phyloP scores from a whole-genome alignment of 2,329 filamentous ascomycete genomes.

The Colletotrichum chlorophyti region DNA sequence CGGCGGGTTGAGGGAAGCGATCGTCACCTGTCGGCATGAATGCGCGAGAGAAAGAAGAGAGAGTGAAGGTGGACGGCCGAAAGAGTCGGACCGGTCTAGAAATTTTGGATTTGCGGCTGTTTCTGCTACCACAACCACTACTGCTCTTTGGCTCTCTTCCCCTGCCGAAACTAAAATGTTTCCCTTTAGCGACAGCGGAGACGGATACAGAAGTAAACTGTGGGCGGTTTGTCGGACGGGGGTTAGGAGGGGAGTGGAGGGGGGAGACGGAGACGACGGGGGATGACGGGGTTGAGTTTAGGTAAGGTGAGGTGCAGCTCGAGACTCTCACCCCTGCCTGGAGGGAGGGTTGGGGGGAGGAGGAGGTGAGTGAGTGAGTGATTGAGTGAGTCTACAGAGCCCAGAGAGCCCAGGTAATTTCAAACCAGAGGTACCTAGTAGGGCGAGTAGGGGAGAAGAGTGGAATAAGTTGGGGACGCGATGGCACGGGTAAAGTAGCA shows the following conservation, averaged over 20 bases:
- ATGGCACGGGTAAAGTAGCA: too few species aligned
- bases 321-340: too few species aligned
- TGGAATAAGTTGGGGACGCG: too few species aligned
- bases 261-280: background rate
- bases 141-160: constrained; percentile 21
- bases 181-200: constrained; percentile 24
- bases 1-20: constrained; percentile 18
- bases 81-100: constrained; percentile 18
- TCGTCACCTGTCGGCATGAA: constrained; percentile 31
- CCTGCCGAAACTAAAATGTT: constrained; percentile 29
- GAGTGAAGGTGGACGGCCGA: constrained; percentile 16
- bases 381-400: too few species aligned
- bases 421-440: too few species aligned
- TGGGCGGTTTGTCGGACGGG: too few species aligned
- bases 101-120: constrained; percentile 24
- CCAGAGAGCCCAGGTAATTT: too few species aligned
- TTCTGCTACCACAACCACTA: too few species aligned
- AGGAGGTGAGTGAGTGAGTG: too few species aligned
- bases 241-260: background rate
- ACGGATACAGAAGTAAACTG: constrained; percentile 3
- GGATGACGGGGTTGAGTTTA: background rate
- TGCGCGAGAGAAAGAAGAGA: constrained; percentile 14
- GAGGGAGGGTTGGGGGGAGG: background rate
- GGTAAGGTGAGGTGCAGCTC: background rate
- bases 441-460: too few species aligned